phyloP scores from a whole-genome alignment of 768 basidiomycete species.

The Hebeloma cylindrosporum region DNA sequence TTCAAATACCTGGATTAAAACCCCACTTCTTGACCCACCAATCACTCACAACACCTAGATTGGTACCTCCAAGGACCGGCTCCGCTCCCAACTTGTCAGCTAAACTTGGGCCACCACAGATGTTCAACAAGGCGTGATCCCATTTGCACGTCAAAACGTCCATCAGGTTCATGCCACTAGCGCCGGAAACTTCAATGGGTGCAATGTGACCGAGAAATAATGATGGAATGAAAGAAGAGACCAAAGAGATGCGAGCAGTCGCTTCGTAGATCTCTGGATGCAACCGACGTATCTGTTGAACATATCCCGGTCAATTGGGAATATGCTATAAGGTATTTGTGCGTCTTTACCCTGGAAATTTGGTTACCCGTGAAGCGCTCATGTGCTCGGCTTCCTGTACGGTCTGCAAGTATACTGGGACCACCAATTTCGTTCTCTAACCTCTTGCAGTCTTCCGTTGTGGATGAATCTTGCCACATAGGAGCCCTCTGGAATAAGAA shows the following conservation, averaged over 20 bases:
- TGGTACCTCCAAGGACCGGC: slow-evolving; percentile 69
- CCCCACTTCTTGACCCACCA: slow-evolving; percentile 82
- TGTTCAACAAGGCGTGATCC: slow-evolving; percentile 64
- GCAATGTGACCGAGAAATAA: slow-evolving; percentile 77
- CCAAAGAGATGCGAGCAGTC: slow-evolving; percentile 72
- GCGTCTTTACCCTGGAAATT: slow-evolving; percentile 61
- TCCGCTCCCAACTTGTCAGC: slow-evolving; percentile 72
- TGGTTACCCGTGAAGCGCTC: slow-evolving; percentile 89
- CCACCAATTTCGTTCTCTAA: slow-evolving; percentile 72
- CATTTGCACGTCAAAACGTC: slow-evolving; percentile 71
- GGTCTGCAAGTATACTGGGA: slow-evolving; percentile 65
- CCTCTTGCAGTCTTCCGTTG: slow-evolving; percentile 67
- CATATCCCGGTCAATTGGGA: slow-evolving; percentile 5
- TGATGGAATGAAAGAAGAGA: slow-evolving; percentile 82
- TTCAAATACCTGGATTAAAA: slow-evolving; percentile 56
- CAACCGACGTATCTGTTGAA: slow-evolving; percentile 53
- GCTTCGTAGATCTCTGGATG: slow-evolving; percentile 53
- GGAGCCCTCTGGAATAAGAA: slow-evolving; percentile 71
- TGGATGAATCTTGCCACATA: slow-evolving; percentile 93
- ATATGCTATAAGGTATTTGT: not conserved
- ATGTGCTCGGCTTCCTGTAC: slow-evolving; percentile 82
- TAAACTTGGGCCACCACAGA: slow-evolving; percentile 68
- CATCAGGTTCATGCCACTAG: slow-evolving; percentile 91
- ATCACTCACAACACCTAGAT: slow-evolving; percentile 59
- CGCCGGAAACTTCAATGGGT: slow-evolving; percentile 85